Evolutionary conservation across 73 alveolate genomes (phyloP).

Genomic region (Paramecium caudatum): DNA sequence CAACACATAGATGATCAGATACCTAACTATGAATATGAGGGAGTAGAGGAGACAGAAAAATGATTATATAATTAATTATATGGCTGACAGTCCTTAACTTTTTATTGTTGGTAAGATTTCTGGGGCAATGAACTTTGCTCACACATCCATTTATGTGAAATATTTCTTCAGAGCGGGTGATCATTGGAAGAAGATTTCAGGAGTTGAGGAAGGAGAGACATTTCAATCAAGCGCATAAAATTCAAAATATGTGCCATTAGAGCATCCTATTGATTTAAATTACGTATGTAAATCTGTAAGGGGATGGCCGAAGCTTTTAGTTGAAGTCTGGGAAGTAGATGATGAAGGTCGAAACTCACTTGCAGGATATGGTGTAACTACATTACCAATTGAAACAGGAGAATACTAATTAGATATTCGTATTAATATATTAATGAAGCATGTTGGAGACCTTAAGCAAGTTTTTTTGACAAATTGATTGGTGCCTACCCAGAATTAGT

Average conservation of each 20-base stretch:
- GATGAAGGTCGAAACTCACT: constrained; percentile 80
- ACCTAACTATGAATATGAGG: constrained; percentile 17
- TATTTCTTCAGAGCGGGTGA: constrained; percentile 80
- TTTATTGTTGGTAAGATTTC: constrained; percentile 85
- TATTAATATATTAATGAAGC: constrained; percentile 4
- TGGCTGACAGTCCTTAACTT: constrained; percentile 76
- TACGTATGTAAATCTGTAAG: constrained; percentile 60
- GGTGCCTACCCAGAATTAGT: constrained; percentile 86
- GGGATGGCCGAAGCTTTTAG: constrained; percentile 35
- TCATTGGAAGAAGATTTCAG: constrained; percentile 85
- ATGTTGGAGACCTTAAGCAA: constrained; percentile 90
- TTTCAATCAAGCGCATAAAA: constrained; percentile 75
- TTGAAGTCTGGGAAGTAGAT: constrained; percentile 90
- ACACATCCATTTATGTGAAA: constrained; percentile 64
- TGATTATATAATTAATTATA: not conserved
- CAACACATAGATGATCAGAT: not conserved
- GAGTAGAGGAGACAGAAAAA: not conserved
- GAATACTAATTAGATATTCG: constrained; percentile 80
- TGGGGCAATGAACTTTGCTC: constrained; percentile 83
- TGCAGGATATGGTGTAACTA: constrained; percentile 89
- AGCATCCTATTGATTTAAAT: constrained; percentile 80
- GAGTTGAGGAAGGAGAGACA: constrained; percentile 86
- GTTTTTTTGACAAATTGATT: constrained; percentile 77
- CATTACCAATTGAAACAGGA: constrained; percentile 86
- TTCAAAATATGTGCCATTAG: constrained; percentile 17